Percentiles rank a stretch among this genome's conserved stretches.
Conservation (phyloP, 257 asterid species). For the Solanum bukasovii region DNA sequence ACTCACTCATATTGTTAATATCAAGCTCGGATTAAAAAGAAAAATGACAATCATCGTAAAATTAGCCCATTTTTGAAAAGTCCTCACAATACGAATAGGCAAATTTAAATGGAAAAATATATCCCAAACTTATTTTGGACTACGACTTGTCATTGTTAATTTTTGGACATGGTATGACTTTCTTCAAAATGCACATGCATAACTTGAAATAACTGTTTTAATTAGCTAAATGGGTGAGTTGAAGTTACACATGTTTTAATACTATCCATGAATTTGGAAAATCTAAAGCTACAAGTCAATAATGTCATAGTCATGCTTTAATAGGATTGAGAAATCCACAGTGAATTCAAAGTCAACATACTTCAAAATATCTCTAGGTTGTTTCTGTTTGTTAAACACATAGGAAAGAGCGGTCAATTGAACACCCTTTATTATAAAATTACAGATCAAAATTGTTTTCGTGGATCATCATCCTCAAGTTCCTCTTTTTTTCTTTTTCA, state of each 20-base stretch:
- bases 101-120: background rate
- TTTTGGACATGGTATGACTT: background rate
- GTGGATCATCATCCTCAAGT: background rate
- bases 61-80: background rate
- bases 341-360: background rate
- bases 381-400: background rate
- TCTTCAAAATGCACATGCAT: background rate
- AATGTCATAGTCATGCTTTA: background rate
- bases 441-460: background rate
- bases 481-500: background rate
- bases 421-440: background rate
- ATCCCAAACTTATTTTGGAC: background rate
- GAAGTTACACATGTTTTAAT: background rate
- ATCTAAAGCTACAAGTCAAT: background rate
- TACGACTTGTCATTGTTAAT: background rate
- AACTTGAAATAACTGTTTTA: background rate
- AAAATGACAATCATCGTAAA: background rate
- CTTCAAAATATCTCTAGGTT: background rate
- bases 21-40: background rate
- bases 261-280: background rate
- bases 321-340: background rate
- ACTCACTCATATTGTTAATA: background rate
- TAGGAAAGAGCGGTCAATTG: background rate
- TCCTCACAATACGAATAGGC: background rate
- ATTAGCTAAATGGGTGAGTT: background rate